Evolutionary conservation across 768 basidiomycete genomes (phyloP), one percentile per base, ranked within the genome.

Genomic region (Sistotremastrum niveocremeum): DNA sequence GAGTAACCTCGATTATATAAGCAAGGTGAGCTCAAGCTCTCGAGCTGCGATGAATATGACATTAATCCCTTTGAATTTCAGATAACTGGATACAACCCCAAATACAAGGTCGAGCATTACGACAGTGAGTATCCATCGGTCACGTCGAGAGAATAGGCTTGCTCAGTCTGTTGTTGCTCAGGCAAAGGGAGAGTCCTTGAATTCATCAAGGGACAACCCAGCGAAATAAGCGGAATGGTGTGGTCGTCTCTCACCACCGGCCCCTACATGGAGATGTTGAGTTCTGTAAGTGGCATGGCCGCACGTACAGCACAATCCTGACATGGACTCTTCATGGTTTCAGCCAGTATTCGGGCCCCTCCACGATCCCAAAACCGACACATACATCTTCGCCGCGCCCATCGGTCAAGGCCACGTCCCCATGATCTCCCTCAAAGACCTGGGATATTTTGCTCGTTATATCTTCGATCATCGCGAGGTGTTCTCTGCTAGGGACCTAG

Each of bases 201-300:
- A 33, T 69, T 57, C 43, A 53, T 70, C 44, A 54, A 62, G 43
- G 51, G 53, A 5, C 69, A 69, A 48, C 57, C 61, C 7, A 62
- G 57, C 34, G 60, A 60, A 12, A 20, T 20, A 20, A 47, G 51
- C 6, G 57, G 51, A 12, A 51, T 67, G 37, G 57, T 57, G 11
- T 68, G 65, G 65, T 62, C 58, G 12, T 51, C 60, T 29, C 54
- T 69, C 46, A 62, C 64, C 2, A 61, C 66, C 1, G 64, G 67
- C 2, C 64, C 65, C 6, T 69, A 69, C 50, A 61, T 67, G 52
- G 67, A 70, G 39, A 67, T 68, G 61, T 56, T 68, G n/a, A 55
- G 62, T 37, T 57, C 55, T 33, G 68, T 69, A 42, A 28, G 64
- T 57, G 7, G 20, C 4, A 10, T 9, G 9, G 9, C 28, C 2